These are phyloP conservation scores for Gyrodon lividus DNA, from an alignment of 768 basidiomycete species.

Conservation along the genomic window DNA sequence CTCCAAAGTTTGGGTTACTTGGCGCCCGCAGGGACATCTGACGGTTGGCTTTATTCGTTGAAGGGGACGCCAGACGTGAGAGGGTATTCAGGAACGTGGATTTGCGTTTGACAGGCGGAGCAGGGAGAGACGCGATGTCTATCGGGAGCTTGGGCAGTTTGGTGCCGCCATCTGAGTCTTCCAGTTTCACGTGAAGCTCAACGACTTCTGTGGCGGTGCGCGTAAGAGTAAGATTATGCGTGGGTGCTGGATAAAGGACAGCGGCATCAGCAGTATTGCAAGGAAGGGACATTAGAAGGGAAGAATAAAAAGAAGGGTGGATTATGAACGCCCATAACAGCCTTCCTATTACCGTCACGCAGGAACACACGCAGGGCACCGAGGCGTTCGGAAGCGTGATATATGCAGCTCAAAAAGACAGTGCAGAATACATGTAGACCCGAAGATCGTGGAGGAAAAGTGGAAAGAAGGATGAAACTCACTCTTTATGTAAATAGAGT, in stretches of 20 bases:
- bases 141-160: slow-evolving; percentile 64
- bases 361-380: slow-evolving; percentile 19
- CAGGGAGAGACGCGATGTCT: slow-evolving; percentile 50
- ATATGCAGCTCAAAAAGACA: slow-evolving; percentile 19
- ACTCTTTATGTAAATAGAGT: slow-evolving; percentile 91
- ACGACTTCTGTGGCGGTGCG: slow-evolving; percentile 74
- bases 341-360: slow-evolving; percentile 17
- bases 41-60: slow-evolving; percentile 50
- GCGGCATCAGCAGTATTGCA: slow-evolving; percentile 28
- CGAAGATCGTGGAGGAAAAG: slow-evolving; percentile 19
- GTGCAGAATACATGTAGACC: slow-evolving; percentile 15
- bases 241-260: slow-evolving; percentile 60
- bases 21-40: slow-evolving; percentile 37
- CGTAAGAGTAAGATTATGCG: slow-evolving; percentile 85
- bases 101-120: slow-evolving; percentile 64
- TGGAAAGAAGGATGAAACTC: slow-evolving; percentile 36
- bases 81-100: slow-evolving; percentile 85
- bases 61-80: slow-evolving; percentile 77
- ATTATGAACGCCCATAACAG: slow-evolving; percentile 12
- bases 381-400: slow-evolving; percentile 28
- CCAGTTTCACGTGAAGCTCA: slow-evolving; percentile 81
- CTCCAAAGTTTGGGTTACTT: slow-evolving; percentile 32
- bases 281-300: slow-evolving; percentile 13
- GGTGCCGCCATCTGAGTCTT: slow-evolving; percentile 55
- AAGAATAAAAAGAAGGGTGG: slow-evolving; percentile 12